Conservation (phyloP, 1,284 basidiomycete genomes). For the Rhodotorula sp. region DNA sequence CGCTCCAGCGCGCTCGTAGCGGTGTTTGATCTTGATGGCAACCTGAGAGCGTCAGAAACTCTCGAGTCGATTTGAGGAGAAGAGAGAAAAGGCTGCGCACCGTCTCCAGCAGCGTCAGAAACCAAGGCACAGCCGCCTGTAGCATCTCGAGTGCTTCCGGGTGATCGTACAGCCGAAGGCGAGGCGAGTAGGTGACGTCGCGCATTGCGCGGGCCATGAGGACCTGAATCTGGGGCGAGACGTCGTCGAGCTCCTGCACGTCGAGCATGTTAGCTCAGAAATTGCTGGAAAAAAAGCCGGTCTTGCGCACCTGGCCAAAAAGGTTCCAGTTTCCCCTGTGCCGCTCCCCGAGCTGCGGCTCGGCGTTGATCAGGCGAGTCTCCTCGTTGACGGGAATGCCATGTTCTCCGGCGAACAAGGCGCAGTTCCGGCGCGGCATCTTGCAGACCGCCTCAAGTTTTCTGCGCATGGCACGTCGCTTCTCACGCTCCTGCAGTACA, state of each 20-base stretch:
- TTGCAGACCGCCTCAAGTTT: conserved; percentile 31
- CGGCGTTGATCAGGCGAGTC: conserved; percentile 20
- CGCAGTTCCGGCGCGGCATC: conserved; percentile 8
- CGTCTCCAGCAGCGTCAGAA: conserved; percentile 16
- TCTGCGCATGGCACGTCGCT: conserved; percentile 6
- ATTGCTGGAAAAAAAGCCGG: too few species aligned
- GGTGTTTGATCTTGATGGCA: conserved; percentile 21
- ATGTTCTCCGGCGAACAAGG: conserved; percentile 11
- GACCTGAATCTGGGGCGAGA: conserved; percentile 32
- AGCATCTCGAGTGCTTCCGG: conserved; percentile 22
- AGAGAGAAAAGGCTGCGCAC: not conserved
- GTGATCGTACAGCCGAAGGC: conserved; percentile 19
- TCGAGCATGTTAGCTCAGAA: not conserved
- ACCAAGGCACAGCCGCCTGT: conserved; percentile 26
- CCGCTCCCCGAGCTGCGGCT: conserved; percentile 32
- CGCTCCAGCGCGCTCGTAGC: conserved; percentile 24
- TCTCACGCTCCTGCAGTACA: conserved; percentile 2
- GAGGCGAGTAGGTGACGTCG: conserved; percentile 25
- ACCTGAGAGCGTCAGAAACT: not conserved
- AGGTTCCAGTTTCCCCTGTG: conserved; percentile 27
- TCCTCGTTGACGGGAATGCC: conserved; percentile 20
- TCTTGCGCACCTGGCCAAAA: conserved; percentile 22
- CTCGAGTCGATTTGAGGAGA: not conserved
- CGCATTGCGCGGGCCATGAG: conserved; percentile 35
- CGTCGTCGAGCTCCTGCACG: conserved; percentile 20